Percentiles rank a stretch among this genome's conserved stretches.
phyloP scores from a whole-genome alignment of 371 early-diverging fungal species.

The Mucor mucedo region DNA sequence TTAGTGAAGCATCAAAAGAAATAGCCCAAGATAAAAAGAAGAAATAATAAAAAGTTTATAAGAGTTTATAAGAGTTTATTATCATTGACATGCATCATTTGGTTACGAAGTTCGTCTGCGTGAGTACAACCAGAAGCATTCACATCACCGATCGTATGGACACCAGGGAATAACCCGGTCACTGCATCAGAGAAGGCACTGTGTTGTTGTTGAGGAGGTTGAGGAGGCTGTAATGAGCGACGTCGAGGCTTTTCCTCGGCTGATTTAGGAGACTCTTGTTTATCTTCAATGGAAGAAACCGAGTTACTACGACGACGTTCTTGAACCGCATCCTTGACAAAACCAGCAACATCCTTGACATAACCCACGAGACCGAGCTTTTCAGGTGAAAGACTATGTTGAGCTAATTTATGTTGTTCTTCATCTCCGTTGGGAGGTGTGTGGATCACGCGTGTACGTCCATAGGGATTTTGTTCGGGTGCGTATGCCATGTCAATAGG shows the following conservation, averaged over 20 bases:
- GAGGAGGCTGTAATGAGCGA: not conserved
- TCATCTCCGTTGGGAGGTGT: slow-evolving; percentile 14
- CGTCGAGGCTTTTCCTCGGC: slow-evolving; percentile 12
- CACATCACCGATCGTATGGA: slow-evolving; percentile 8
- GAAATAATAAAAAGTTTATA: slow-evolving; percentile 13
- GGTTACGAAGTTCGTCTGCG: slow-evolving; percentile 37
- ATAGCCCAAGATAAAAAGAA: slow-evolving; percentile 17
- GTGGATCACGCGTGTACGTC: slow-evolving; percentile 31
- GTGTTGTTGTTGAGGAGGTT: not conserved
- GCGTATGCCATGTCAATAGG: slow-evolving; percentile 47
- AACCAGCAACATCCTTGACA: slow-evolving; percentile 55
- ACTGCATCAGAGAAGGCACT: slow-evolving; percentile 42
- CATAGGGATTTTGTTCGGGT: slow-evolving; percentile 41
- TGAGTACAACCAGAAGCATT: slow-evolving; percentile 30
- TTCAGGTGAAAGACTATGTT: slow-evolving; percentile 51
- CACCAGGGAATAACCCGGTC: slow-evolving; percentile 43
- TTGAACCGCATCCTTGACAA: slow-evolving; percentile 48
- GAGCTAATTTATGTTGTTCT: slow-evolving; percentile 23
- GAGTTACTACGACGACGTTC: slow-evolving; percentile 24
- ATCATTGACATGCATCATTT: slow-evolving; percentile 33
- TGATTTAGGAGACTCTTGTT: slow-evolving; percentile 1
- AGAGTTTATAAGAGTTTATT: slow-evolving; percentile 16
- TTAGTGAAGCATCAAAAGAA: slow-evolving; percentile 22
- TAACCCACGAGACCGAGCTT: slow-evolving; percentile 53
- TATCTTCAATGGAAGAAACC: not conserved